Base-by-base conservation (phyloP, 805 yeast genomes). In the Wickerhamiella siamensis region DNA sequence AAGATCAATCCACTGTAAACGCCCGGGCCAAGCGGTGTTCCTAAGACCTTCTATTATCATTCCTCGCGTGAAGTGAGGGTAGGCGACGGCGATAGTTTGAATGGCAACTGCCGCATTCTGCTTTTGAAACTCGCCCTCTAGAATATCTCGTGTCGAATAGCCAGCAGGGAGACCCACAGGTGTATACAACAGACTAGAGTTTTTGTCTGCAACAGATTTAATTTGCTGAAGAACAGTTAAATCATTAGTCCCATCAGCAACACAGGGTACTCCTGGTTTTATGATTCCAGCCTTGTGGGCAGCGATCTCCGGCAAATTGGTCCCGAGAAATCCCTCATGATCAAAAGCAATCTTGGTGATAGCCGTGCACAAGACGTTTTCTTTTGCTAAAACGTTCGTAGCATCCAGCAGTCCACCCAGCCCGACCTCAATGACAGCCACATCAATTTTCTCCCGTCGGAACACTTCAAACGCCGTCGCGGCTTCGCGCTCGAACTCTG, bases 361-460 rank as follows among this genome's bases (percentile, higher is more conserved):
- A 12, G 31, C 38, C 4, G 38, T 36, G 20, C 38, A 36, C 4
- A 36, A 17, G 8, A 36, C 38, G 9, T 36, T 24, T 15, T 15
- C 3, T n/a, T 22, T 24, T n/a, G 16, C 31, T 2, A 36, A 20
- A 5, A 36, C 38, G 62, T 88, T 88, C 0, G 98, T 88, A 1
- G 96, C 83, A 60, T 88, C 98, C 10, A 75, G 57, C 33, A 81
- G 60, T 0, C 98, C 98, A 2, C 98, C 98, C 5, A 91, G 63
- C 0, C 98, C 98, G 3, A 86, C 96, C 58, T 88, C 98, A n/a
- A 88, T 60, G 1, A 88, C 74, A 0, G 94, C 95, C 42, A 80
- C 62, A 19, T 79, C 76, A 4, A 86, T 79, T 1, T 68, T 59
- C 34, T 66, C 65, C 9, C 69, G 53, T 31, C 67, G 66, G 57